phyloP scores from a whole-genome alignment of 345 rosid species.

The Eucalyptus erythrocorys region DNA sequence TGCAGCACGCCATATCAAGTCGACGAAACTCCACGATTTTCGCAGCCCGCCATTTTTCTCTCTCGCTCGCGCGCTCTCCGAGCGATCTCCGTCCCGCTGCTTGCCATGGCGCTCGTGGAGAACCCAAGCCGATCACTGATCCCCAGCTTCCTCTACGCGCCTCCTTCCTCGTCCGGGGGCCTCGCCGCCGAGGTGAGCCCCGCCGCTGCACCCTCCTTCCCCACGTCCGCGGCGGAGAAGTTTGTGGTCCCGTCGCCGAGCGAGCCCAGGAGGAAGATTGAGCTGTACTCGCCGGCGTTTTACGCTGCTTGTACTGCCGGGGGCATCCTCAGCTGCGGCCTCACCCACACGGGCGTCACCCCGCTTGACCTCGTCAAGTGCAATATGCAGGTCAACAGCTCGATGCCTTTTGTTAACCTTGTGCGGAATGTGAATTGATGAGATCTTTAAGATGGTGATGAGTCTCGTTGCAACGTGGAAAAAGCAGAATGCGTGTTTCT shows the following conservation, averaged over 20 bases:
- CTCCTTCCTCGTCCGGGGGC: conserved; percentile 19
- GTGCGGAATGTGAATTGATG: not conserved
- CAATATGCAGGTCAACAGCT: conserved; percentile 80
- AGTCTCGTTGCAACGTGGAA: not conserved
- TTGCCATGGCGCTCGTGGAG: conserved; percentile 38
- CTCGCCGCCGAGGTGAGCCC: conserved; percentile 10
- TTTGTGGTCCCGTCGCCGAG: conserved; percentile 49
- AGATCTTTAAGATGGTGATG: not conserved
- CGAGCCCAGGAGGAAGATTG: conserved; percentile 65
- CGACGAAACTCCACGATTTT: not conserved
- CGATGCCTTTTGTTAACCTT: not conserved
- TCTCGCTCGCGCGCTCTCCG: no score
- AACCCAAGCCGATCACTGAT: conserved; percentile 36
- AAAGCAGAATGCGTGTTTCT: not conserved
- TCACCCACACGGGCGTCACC: conserved; percentile 87
- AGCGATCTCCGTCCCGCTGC: no score
- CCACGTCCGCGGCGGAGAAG: not conserved
- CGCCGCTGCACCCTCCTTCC: not conserved
- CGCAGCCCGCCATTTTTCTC: not conserved
- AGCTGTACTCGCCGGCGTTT: conserved; percentile 84
- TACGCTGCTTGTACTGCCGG: conserved; percentile 89
- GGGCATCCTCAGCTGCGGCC: conserved; percentile 91
- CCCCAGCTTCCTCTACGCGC: conserved; percentile 63
- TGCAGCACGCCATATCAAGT: not conserved
- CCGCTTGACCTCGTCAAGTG: conserved; percentile 99